Percentiles rank a stretch among this genome's conserved stretches.
Conservation (phyloP, 1,139 yeast genomes). For the Pneumocystis carinii region DNA sequence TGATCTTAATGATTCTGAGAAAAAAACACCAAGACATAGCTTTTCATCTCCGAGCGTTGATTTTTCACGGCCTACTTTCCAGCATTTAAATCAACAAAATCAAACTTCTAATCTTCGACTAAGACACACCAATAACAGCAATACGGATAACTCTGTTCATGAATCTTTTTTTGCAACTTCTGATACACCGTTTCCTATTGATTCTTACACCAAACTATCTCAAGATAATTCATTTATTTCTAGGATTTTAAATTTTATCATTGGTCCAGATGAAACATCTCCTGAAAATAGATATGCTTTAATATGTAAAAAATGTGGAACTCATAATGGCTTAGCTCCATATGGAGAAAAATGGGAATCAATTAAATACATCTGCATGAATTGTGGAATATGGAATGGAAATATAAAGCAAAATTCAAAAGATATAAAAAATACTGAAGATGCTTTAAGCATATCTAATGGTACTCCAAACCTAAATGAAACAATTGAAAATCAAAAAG, state of each 20-base stretch:
- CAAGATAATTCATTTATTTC: conserved; percentile 26
- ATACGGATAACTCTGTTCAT: background rate
- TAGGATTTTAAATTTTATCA: conserved; percentile 34
- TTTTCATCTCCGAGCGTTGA: background rate
- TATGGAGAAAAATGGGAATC: background rate
- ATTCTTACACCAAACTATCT: conserved; percentile 8
- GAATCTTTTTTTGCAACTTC: background rate
- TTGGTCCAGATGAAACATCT: conserved; percentile 39
- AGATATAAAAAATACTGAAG: background rate
- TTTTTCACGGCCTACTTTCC: background rate
- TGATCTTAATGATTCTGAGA: background rate
- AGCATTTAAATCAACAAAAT: background rate
- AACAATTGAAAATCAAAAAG: background rate
- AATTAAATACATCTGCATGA: background rate
- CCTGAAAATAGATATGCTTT: conserved; percentile 2
- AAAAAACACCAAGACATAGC: background rate
- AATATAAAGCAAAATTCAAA: background rate
- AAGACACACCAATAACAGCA: background rate
- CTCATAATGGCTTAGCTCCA: conserved; percentile 1
- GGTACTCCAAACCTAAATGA: background rate
- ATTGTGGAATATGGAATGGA: conserved; percentile 1
- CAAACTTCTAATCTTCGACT: background rate
- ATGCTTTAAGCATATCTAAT: background rate
- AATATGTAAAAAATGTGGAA: background rate
- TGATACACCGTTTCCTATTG: background rate